A percentile compares a stretch with the other conserved stretches of the same genome.
These are phyloP conservation scores for Fusarium circinatum DNA, from an alignment of 2,329 filamentous ascomycete genomes.

Conservation along the genomic window DNA sequence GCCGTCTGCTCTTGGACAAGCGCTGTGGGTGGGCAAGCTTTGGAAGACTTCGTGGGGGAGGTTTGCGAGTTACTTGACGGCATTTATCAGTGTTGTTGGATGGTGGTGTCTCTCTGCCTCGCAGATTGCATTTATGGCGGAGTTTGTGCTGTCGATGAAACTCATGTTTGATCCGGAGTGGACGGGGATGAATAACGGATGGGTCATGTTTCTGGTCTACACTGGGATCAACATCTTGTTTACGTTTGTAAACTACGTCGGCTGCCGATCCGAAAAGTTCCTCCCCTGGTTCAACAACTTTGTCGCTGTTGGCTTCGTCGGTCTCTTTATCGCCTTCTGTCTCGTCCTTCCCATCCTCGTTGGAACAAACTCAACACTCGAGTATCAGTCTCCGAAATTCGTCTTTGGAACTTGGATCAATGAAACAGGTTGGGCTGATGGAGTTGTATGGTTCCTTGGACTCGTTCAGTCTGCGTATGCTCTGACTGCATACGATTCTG, in stretches of 20 bases:
- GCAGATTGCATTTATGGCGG: constrained; percentile 66
- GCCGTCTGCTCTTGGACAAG: constrained; percentile 69
- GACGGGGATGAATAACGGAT: constrained; percentile 55
- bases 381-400: constrained; percentile 61
- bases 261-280: constrained; percentile 56
- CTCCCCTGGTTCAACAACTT: constrained; percentile 65
- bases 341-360: constrained; percentile 62
- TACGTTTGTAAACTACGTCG: constrained; percentile 61
- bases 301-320: constrained; percentile 62
- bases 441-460: constrained; percentile 66
- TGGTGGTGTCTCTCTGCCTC: constrained; percentile 68
- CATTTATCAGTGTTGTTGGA: constrained; percentile 68
- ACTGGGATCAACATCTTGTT: constrained; percentile 60
- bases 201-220: constrained; percentile 67
- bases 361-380: constrained; percentile 54
- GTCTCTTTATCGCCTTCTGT: constrained; percentile 62
- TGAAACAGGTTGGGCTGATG: constrained; percentile 60
- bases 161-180: constrained; percentile 62
- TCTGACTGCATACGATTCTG: constrained; percentile 62
- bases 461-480: constrained; percentile 67
- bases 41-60: constrained; percentile 55
- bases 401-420: constrained; percentile 62
- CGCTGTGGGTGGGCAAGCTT: constrained; percentile 59
- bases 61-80: constrained; percentile 65
- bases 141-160: constrained; percentile 64